Evolutionary conservation across 805 yeast genomes (phyloP), one percentile per base, ranked within the genome.

Genomic region (Candida ponderosae): DNA sequence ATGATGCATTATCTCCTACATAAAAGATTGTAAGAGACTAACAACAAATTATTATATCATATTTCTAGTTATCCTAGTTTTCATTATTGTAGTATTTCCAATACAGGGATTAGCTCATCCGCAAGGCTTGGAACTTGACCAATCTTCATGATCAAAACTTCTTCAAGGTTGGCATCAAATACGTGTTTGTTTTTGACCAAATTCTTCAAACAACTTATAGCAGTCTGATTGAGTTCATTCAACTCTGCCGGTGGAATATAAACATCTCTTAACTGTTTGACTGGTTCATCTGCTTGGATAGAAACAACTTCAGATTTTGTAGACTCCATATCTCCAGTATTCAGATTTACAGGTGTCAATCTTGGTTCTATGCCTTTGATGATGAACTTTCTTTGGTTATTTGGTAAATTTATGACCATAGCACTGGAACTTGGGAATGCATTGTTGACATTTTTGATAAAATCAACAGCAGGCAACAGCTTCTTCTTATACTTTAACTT

Each of bases 351-450:
- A 2, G 80, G 70, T 34, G 60, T 65, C 33, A 66, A 66, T 49
- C 98, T 74, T 20, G 98, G 97, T 56, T 84, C 88, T 40, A 93
- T 85, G 11, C 98, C 97, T 60, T 85, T 85, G 51, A 93, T 93
- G 32, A 93, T 86, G 53, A 93, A 93, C 57, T 81, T 83, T 52
- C 86, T 80, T 41, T 73, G 72, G 2, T 81, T 79, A 13, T 74
- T 77, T 13, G 76, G 67, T 6, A 77, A 71, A 31, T 75, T 68
- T 37, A 90, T 76, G 14, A 93, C 97, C 90, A 88, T 89, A 1
- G 98, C 97, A 36, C 85, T 81, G 3, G 96, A 87, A 48, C 79
- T 75, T 15, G 83, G 80, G 56, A 93, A 93, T 1, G 96, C 95
- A 42, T 77, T 76, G 26, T 89, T 81, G 17, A 90, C 97, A 54